Evolutionary conservation across 1,139 yeast species (phyloP).

Genomic region (Debaryomyces psychrophilus): DNA sequence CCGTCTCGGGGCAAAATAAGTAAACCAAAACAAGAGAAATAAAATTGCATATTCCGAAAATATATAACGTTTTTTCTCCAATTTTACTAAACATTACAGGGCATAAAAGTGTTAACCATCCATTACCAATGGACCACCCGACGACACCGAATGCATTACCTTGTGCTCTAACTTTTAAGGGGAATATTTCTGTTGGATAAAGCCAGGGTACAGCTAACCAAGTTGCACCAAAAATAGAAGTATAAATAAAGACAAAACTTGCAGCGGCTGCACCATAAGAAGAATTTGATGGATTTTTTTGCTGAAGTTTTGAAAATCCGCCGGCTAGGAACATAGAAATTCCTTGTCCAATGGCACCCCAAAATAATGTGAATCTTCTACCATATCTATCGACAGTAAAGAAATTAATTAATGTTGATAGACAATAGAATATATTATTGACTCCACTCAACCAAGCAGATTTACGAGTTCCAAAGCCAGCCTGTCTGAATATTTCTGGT

Average conservation of each 20-base stretch:
- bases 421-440: conserved; percentile 56
- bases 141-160: conserved; percentile 52
- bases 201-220: conserved; percentile 46
- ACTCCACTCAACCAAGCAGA: conserved; percentile 55
- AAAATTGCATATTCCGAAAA: conserved; percentile 35
- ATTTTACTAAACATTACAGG: conserved; percentile 45
- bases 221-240: conserved; percentile 32
- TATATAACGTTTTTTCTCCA: conserved; percentile 46
- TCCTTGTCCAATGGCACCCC: conserved; percentile 49
- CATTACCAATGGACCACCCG: conserved; percentile 51
- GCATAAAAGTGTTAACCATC: conserved; percentile 51
- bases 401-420: conserved; percentile 59
- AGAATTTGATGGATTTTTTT: conserved; percentile 27
- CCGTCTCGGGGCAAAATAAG: conserved; percentile 59
- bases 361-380: conserved; percentile 56
- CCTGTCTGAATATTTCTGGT: conserved; percentile 37
- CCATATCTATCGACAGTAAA: conserved; percentile 59
- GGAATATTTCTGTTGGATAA: conserved; percentile 57
- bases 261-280: conserved; percentile 52
- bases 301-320: conserved; percentile 34
- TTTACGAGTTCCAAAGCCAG: conserved; percentile 31
- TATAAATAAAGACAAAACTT: conserved; percentile 45
- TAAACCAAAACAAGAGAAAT: conserved; percentile 19
- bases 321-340: conserved; percentile 41
- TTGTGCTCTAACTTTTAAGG: conserved; percentile 54